These are phyloP conservation scores for Debaryomyces subglobosus DNA, from an alignment of 1,139 yeast genomes.

Conservation along the genomic window DNA sequence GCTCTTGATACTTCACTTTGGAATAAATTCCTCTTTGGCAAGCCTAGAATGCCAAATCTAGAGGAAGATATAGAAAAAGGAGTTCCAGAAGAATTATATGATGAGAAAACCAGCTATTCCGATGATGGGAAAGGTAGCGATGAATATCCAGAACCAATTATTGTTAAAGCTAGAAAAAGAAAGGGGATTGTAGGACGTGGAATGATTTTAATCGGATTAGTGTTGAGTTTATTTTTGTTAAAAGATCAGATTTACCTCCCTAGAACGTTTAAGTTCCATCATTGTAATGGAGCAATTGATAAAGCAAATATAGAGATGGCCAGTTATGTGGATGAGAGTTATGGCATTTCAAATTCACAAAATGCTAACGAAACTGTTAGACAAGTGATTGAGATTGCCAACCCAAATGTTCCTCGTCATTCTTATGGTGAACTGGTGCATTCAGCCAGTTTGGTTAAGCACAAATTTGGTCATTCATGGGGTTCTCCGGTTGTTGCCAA, in stretches of 20 bases:
- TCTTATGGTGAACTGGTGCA: constrained; percentile 34
- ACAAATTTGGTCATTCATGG: constrained; percentile 42
- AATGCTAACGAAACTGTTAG: constrained; percentile 8
- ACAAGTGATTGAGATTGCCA: constrained; percentile 30
- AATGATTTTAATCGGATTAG: neutral
- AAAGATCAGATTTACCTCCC: neutral
- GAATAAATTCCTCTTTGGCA: constrained; percentile 25
- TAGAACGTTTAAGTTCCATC: neutral
- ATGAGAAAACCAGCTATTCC: neutral
- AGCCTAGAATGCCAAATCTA: constrained; percentile 9
- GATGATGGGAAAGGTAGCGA: neutral
- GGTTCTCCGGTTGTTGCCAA: constrained; percentile 34
- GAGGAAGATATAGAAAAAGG: neutral
- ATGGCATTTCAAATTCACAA: neutral
- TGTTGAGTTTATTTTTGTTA: neutral
- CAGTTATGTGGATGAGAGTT: constrained; percentile 1
- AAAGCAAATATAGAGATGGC: neutral
- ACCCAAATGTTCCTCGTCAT: constrained; percentile 32
- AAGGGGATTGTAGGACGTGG: neutral
- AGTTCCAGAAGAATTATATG: neutral
- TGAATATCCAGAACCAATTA: constrained; percentile 4
- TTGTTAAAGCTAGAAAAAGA: constrained; percentile 1
- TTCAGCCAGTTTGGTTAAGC: constrained; percentile 29
- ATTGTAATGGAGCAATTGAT: neutral
- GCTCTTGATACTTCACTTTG: constrained; percentile 23